These are phyloP conservation scores for Pichia rugopelliculosa DNA, from an alignment of 805 yeast species.

Conservation along the genomic window DNA sequence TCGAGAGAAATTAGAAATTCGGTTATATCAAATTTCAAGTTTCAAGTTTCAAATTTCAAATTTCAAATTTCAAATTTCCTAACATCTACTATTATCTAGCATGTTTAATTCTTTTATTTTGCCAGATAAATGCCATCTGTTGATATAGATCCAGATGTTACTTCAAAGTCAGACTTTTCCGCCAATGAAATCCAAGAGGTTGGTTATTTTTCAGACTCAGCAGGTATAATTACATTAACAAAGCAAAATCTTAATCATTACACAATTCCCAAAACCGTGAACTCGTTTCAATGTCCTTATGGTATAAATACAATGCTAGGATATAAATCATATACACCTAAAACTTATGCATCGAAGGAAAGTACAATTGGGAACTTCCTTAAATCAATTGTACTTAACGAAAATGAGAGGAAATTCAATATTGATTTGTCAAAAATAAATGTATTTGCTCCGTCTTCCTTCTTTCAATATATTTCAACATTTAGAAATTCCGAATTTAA, in stretches of 20 bases:
- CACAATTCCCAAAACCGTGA: neutral
- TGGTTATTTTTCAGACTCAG: conserved; percentile 6
- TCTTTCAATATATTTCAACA: conserved; percentile 12
- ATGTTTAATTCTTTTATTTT: no score
- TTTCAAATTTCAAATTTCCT: no score
- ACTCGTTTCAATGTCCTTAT: conserved; percentile 1
- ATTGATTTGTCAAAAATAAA: neutral
- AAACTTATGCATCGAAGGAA: conserved; percentile 2
- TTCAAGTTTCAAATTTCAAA: no score
- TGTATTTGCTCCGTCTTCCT: conserved; percentile 10
- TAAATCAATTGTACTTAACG: neutral
- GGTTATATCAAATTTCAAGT: no score
- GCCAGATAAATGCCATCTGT: neutral
- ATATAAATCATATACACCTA: conserved; percentile 5
- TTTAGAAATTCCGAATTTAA: conserved; percentile 7
- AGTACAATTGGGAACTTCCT: conserved; percentile 7
- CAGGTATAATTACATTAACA: conserved; percentile 1
- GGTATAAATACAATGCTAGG: conserved; percentile 9
- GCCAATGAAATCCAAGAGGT: neutral
- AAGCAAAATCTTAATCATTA: neutral
- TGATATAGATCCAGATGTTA: neutral
- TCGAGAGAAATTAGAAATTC: no score
- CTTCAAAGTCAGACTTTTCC: neutral
- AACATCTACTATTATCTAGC: no score
- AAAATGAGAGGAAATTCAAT: neutral